Base-by-base conservation (phyloP, 2,329 filamentous ascomycete genomes). In the Davidsoniella eucalypti region DNA sequence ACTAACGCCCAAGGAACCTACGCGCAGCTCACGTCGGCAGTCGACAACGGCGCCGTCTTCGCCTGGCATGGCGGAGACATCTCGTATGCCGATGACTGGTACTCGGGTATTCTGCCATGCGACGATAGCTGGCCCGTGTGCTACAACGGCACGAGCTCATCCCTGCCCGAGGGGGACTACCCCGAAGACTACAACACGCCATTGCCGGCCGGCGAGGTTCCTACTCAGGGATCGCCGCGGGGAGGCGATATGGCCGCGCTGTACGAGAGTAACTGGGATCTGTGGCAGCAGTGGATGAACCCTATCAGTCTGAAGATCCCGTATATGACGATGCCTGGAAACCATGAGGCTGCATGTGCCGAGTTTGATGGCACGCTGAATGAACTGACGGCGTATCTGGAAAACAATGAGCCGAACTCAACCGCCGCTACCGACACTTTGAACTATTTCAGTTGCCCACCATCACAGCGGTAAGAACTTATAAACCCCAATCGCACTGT, bases 11-110 rank as follows among this genome's bases (percentile, higher is more conserved):
- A 61, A 1, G 70, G 70, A 14, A 73, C 70, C 1, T 65, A 65
- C 59, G 61, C 65, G 54, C 61, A 71, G 42, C 60, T 73, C 12
- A 57, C 56, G 36, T 55, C 65, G 37, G 66, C 62, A 4, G 63
- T 63, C 38, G 58, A 65, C n/a, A 63, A 69, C n/a, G 68, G 66
- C n/a, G 54, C 64, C 16, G 65, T 65, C 3, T 73, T 74, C 55
- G 67, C 66, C 23, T 74, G 71, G 71, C 71, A 74, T 57, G 69
- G 70, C 37, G 70, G 71, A 45, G 70, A 73, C 53, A 61, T 73
- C 50, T 65, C 61, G 47, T 73, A 73, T 52, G 69, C 70, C 0
- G 69, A 72, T 55, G 67, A 71, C 56, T 72, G 68, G 69, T 70
- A 66, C 47, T 65, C 63, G 12, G 69, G 71, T n/a, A 70, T 73